A percentile compares a stretch with the other conserved stretches of the same genome.
Evolutionary conservation across 2,329 filamentous ascomycete species (phyloP).

Genomic region (Knufia fluminis): DNA sequence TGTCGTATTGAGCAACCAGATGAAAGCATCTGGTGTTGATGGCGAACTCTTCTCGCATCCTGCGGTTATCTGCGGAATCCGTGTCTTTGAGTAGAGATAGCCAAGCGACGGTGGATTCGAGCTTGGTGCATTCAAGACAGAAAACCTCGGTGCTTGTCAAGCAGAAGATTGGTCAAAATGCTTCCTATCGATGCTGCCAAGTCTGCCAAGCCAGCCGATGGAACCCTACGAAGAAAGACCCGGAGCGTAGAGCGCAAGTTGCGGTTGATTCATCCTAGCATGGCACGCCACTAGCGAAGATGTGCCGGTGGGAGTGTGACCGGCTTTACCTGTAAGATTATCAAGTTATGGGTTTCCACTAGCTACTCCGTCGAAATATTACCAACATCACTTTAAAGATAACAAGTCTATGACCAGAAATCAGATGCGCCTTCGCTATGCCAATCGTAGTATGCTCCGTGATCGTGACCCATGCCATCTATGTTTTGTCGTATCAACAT

Average conservation of each 20-base stretch:
- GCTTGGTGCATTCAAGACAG: neutral
- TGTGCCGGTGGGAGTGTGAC: no score
- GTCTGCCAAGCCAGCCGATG: neutral
- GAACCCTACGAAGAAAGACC: neutral
- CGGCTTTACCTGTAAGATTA: no score
- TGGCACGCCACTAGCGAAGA: no score
- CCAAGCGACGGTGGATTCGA: neutral
- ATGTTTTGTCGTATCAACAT: neutral
- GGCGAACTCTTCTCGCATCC: neutral
- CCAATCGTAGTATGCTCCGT: neutral
- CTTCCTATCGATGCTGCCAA: neutral
- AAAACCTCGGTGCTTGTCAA: neutral
- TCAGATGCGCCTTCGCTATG: slow-evolving; percentile 4
- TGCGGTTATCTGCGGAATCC: neutral
- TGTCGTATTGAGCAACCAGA: no score
- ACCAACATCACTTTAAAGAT: neutral
- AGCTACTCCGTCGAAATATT: no score
- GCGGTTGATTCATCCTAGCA: no score
- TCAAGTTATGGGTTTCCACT: no score
- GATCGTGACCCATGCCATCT: neutral
- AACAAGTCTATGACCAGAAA: slow-evolving; percentile 1
- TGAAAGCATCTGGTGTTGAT: no score
- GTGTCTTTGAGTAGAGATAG: neutral
- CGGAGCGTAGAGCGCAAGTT: no score
- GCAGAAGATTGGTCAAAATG: neutral